Conservation (phyloP, 2,329 filamentous ascomycete genomes). For the Diaporthe vaccinii region DNA sequence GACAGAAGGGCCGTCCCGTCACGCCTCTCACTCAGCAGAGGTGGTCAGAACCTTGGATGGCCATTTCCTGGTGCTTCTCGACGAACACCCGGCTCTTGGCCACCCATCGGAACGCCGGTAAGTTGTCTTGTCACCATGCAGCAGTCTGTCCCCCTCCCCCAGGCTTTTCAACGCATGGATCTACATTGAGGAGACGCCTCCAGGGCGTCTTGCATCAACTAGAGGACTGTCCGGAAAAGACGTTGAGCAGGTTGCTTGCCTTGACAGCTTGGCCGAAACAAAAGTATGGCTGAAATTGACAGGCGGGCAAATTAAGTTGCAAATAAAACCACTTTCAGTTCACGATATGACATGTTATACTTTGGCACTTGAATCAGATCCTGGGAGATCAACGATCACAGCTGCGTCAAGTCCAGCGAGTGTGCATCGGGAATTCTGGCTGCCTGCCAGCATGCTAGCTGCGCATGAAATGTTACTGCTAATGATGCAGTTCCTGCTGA, state of each 20-base stretch:
- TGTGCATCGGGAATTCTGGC: not conserved
- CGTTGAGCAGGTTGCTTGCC: not conserved
- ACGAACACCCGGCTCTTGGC: not conserved
- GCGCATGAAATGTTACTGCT: not conserved
- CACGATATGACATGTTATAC: not conserved
- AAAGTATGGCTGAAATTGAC: not conserved
- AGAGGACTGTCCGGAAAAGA: not conserved
- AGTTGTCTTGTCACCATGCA: not conserved
- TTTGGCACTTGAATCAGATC: not conserved
- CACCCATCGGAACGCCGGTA: not conserved
- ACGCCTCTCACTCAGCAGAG: not conserved
- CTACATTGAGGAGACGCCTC: not conserved
- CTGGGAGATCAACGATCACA: not conserved
- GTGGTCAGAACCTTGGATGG: slow-evolving; percentile 23
- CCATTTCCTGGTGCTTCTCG: slow-evolving; percentile 8
- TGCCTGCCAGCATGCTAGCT: not conserved
- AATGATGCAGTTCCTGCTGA: slow-evolving; percentile 1
- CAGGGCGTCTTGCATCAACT: not conserved
- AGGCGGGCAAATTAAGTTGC: not conserved
- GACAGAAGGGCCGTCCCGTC: slow-evolving; percentile 24
- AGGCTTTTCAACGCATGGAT: not conserved
- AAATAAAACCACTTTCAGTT: too few relatives aligned
- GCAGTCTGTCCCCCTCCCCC: not conserved
- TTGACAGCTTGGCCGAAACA: not conserved
- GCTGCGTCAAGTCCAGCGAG: not conserved